These are phyloP conservation scores for Heimioporus sp. DNA, from an alignment of 768 basidiomycete species.

Conservation along the genomic window DNA sequence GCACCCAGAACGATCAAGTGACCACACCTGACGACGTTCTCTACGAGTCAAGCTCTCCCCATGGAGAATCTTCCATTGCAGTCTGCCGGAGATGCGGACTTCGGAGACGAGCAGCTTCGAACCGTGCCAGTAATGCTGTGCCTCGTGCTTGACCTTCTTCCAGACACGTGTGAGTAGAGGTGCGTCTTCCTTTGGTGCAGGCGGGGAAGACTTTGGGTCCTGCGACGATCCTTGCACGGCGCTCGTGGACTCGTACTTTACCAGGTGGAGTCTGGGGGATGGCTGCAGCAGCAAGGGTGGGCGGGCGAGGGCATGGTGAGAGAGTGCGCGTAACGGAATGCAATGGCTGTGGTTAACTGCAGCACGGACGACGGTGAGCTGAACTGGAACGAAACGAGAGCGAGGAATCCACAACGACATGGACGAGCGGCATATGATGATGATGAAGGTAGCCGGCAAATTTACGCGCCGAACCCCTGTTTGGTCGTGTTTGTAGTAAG, in stretches of 20 bases:
- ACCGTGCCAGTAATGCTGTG: slow-evolving; percentile 95
- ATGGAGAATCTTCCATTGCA: slow-evolving; percentile 91
- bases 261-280: background rate
- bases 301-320: slow-evolving; percentile 9
- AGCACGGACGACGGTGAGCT: slow-evolving; percentile 6
- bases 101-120: slow-evolving; percentile 92
- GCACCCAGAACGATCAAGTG: background rate
- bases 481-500: slow-evolving; percentile 29
- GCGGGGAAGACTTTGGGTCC: slow-evolving; percentile 50
- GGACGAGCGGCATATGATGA: slow-evolving; percentile 1
- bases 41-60: slow-evolving; percentile 90
- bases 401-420: slow-evolving; percentile 84
- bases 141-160: slow-evolving; percentile 96
- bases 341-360: too few species aligned
- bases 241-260: slow-evolving; percentile 15
- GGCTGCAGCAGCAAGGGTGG: too few species aligned
- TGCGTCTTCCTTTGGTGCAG: slow-evolving; percentile 44
- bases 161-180: slow-evolving; percentile 66
- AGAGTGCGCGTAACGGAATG: slow-evolving; percentile 2
- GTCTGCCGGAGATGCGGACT: slow-evolving; percentile 81
- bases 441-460: slow-evolving; percentile 2
- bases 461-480: slow-evolving; percentile 9
- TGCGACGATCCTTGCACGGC: slow-evolving; percentile 22
- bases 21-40: slow-evolving; percentile 83
- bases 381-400: slow-evolving; percentile 36